Percentiles rank a stretch among this genome's conserved stretches.
Conservation (phyloP, 169 alveolate species). For the Eimeria acervulina region DNA sequence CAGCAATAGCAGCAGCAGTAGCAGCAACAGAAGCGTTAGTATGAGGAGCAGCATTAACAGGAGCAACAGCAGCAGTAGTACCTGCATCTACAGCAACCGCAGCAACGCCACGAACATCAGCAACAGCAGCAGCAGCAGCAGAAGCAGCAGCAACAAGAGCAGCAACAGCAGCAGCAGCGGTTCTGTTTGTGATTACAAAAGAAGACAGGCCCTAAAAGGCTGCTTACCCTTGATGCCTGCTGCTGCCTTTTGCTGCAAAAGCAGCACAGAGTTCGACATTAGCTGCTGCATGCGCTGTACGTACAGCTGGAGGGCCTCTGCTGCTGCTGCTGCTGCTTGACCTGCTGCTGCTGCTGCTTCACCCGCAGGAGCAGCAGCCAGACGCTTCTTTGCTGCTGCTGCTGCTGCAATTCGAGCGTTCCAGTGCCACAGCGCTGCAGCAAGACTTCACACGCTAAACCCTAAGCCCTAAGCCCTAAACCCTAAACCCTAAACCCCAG, state of each 20-base stretch:
- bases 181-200: no score
- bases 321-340: slow-evolving; percentile 16
- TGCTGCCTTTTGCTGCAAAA: slow-evolving; percentile 55
- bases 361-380: slow-evolving; percentile 4
- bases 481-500: slow-evolving; percentile 17
- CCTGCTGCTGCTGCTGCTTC: slow-evolving; percentile 66
- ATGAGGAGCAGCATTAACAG: background rate
- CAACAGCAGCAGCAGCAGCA: slow-evolving; percentile 39
- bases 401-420: slow-evolving; percentile 36
- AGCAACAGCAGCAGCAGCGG: background rate
- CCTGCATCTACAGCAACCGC: background rate
- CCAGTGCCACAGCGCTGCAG: slow-evolving; percentile 74
- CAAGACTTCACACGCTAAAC: background rate
- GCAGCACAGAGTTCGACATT: slow-evolving; percentile 17
- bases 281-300: slow-evolving; percentile 68
- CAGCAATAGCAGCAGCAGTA: slow-evolving; percentile 20
- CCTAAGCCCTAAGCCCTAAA: slow-evolving; percentile 21
- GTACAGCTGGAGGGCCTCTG: slow-evolving; percentile 43
- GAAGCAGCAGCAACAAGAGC: background rate
- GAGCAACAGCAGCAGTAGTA: background rate
- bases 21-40: background rate
- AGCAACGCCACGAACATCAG: slow-evolving; percentile 24
- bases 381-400: slow-evolving; percentile 18
- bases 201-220: background rate
- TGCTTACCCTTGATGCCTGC: slow-evolving; percentile 35